Conservation (phyloP, 495 filamentous ascomycete species). For the Cetradonia linearis region DNA sequence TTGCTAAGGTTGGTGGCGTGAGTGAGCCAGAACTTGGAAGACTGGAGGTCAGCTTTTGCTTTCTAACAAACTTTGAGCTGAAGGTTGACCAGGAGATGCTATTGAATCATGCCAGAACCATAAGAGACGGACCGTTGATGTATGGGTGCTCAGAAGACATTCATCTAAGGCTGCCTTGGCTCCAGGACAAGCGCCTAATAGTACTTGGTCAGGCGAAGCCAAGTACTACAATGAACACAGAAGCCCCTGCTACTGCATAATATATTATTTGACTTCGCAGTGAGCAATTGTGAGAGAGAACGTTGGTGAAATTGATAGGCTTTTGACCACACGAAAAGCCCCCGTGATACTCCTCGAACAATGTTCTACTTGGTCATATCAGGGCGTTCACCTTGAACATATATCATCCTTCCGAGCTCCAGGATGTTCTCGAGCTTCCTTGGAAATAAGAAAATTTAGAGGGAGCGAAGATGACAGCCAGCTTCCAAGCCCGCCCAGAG, state of each 20-base stretch:
- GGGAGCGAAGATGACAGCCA: neutral
- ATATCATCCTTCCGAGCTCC: neutral
- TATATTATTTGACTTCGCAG: neutral
- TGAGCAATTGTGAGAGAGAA: neutral
- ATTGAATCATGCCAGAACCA: slow-evolving; percentile 32
- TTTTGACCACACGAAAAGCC: neutral
- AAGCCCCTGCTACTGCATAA: slow-evolving; percentile 10
- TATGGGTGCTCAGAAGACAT: slow-evolving; percentile 11
- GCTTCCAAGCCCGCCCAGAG: neutral
- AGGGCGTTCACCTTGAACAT: too few relatives aligned
- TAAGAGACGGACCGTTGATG: slow-evolving; percentile 10
- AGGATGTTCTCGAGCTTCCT: neutral
- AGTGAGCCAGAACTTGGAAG: slow-evolving; percentile 65
- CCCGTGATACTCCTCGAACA: neutral
- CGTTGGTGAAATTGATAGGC: neutral
- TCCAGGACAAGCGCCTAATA: slow-evolving; percentile 12
- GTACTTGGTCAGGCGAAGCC: slow-evolving; percentile 9
- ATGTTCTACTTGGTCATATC: neutral
- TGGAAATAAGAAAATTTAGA: neutral
- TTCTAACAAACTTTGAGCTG: slow-evolving; percentile 70
- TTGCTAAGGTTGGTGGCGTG: slow-evolving; percentile 85
- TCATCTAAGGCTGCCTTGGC: slow-evolving; percentile 19
- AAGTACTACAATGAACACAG: neutral
- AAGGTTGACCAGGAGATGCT: slow-evolving; percentile 57
- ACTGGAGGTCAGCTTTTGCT: slow-evolving; percentile 87